These are phyloP conservation scores for Mycena latifolia DNA, from an alignment of 768 basidiomycete species.

Conservation along the genomic window DNA sequence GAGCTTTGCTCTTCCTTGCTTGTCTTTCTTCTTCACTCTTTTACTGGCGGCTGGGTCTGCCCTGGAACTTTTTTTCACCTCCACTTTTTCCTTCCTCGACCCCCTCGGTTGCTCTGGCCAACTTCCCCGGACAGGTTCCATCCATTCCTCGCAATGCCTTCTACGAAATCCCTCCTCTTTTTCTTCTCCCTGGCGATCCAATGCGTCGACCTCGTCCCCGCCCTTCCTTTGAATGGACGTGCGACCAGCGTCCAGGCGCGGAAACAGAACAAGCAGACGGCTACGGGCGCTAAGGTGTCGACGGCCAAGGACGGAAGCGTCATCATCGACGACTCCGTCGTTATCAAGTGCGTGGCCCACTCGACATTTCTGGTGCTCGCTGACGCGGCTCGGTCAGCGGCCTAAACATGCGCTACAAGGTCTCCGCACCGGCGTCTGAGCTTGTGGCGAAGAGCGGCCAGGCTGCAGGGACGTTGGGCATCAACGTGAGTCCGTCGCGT, in stretches of 20 bases:
- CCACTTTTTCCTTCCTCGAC: no score
- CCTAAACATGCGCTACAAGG: constrained; percentile 44
- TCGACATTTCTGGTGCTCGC: neutral
- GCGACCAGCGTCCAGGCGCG: constrained; percentile 1
- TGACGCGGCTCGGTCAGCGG: constrained; percentile 31
- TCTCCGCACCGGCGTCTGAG: constrained; percentile 42
- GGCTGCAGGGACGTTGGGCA: constrained; percentile 37
- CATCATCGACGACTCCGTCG: constrained; percentile 42
- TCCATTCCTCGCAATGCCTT: constrained; percentile 17
- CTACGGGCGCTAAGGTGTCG: constrained; percentile 20
- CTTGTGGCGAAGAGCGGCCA: constrained; percentile 33
- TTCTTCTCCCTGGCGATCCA: constrained; percentile 11
- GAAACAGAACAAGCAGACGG: constrained; percentile 2
- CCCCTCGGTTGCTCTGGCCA: neutral
- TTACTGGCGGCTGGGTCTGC: constrained; percentile 31
- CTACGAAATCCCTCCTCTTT: constrained; percentile 20
- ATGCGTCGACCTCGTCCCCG: constrained; percentile 9
- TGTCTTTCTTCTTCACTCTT: constrained; percentile 4
- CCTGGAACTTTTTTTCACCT: constrained; percentile 14
- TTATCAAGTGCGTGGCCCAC: constrained; percentile 39
- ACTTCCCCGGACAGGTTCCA: constrained; percentile 14
- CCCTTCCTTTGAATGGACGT: constrained; percentile 5
- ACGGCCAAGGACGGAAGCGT: constrained; percentile 43
- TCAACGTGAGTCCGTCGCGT: constrained; percentile 35
- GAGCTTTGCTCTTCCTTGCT: neutral